Percentiles rank a stretch among this genome's conserved stretches.
phyloP scores from a whole-genome alignment of 129 eudicot genomes.

The Calendula officinalis region DNA sequence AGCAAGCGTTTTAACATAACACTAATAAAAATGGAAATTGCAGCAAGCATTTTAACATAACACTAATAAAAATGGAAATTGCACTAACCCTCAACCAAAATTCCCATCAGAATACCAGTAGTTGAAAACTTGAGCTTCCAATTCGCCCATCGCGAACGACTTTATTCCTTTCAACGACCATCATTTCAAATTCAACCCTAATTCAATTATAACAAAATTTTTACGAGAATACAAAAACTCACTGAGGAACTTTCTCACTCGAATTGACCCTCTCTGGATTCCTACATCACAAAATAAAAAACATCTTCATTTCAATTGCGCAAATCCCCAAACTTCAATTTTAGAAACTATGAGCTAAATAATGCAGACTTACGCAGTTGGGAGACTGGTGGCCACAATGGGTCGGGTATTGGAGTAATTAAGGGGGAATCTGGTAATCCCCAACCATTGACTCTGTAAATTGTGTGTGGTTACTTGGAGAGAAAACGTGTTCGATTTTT shows the following conservation, averaged over 20 bases:
- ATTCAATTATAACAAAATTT: slow-evolving; percentile 20
- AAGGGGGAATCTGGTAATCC: slow-evolving; percentile 35
- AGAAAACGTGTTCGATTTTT: slow-evolving; percentile 36
- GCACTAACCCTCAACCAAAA: slow-evolving; percentile 65
- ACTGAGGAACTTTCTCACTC: slow-evolving; percentile 58
- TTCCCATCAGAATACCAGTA: slow-evolving; percentile 72
- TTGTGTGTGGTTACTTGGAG: slow-evolving; percentile 22
- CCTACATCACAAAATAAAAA: slow-evolving; percentile 39
- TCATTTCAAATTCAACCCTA: slow-evolving; percentile 21
- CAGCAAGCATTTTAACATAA: background rate
- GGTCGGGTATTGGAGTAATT: slow-evolving; percentile 32
- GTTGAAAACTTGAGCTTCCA: slow-evolving; percentile 63
- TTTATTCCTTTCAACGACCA: slow-evolving; percentile 77
- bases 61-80: background rate
- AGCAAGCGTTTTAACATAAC: background rate
- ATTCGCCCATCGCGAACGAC: slow-evolving; percentile 69
- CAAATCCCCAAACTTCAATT: background rate
- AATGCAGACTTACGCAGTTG: slow-evolving; percentile 57
- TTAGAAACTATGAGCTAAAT: background rate
- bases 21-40: no score
- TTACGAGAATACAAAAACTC: slow-evolving; percentile 34
- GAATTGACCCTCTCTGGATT: slow-evolving; percentile 52
- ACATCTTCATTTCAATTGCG: slow-evolving; percentile 7
- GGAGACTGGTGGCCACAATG: slow-evolving; percentile 64
- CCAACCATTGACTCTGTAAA: slow-evolving; percentile 48